Base-by-base conservation (phyloP, 2,329 filamentous ascomycete genomes). In the Fusarium sp. region DNA sequence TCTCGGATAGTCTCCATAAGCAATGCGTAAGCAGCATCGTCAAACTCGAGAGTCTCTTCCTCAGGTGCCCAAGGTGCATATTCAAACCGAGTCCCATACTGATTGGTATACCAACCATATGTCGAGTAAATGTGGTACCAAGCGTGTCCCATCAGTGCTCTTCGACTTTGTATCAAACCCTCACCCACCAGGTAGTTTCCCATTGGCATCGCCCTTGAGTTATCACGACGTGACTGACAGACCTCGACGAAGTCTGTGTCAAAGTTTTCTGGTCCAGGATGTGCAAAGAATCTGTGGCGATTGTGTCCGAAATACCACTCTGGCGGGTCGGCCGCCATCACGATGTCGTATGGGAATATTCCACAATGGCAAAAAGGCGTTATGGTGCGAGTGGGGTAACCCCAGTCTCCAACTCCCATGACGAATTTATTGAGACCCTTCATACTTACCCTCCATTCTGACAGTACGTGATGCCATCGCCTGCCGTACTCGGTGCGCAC, bases 121-220 rank as follows among this genome's bases (percentile, higher is more conserved):
- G 1, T 1, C 0, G 0, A 0, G 5, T 17, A 7, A 24, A 12
- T 7, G 12, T 6, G 0, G 5, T 26, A 36, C 1, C 1, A 0
- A 28, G 36, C 18, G 2, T 51, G 51, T 17, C 4, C 2, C 42
- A 59, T 59, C 11, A 2, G 8, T 18, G 12, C 2, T 15, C 12
- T 6, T 18, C 44, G n/a, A 2, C 0, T 10, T 9, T 32, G 34
- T 12, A 0, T 20, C 11, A 59, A 0, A 0, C 44, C 44, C 44
- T 0, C 8, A 8, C 44, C 44, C 8, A 26, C 4, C 24, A 45
- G 28, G 0, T 47, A 47, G 26, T 28, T 47, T 3, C 6, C 44
- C 24, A 47, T 28, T 8, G 24, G 44, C 4, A 47, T 3, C 24
- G 1, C 18, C 6, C 0, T 8, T 24, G 44, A 47, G 0, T 0